These are phyloP conservation scores for Fonticula alba DNA, from an alignment of 78 protist genomes.

Conservation along the genomic window DNA sequence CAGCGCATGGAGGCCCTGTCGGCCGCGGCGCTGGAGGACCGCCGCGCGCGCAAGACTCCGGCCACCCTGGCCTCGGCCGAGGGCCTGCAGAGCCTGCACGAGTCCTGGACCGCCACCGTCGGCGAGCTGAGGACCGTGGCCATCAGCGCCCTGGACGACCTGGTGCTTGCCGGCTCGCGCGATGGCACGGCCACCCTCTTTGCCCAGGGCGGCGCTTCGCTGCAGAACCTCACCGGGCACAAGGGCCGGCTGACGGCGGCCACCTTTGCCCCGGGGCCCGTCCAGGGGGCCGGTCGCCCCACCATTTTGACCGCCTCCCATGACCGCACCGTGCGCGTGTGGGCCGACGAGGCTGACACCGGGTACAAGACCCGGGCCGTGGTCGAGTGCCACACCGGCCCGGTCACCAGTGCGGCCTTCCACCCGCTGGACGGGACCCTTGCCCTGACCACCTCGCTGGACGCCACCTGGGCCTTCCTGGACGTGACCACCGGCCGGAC, in stretches of 20 bases:
- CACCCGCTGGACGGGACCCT: slow-evolving; percentile 36
- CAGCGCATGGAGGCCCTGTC: background rate
- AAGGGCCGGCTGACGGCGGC: background rate
- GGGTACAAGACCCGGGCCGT: background rate
- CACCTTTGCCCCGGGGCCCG: too few species aligned
- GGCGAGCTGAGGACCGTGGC: too few species aligned
- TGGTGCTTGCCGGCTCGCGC: too few species aligned
- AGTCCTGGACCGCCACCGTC: too few species aligned
- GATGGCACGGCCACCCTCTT: too few species aligned
- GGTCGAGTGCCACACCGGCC: slow-evolving; percentile 9
- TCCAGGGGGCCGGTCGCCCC: too few species aligned
- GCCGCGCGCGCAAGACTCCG: slow-evolving; percentile 28
- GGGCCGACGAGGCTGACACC: background rate
- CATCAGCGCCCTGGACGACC: too few species aligned
- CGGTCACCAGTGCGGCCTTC: too few species aligned
- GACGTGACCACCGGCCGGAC: slow-evolving; percentile 21
- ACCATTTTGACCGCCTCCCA: background rate
- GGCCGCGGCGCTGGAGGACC: slow-evolving; percentile 12
- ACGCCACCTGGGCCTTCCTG: slow-evolving; percentile 46
- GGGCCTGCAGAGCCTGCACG: too few species aligned
- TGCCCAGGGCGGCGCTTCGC: too few species aligned
- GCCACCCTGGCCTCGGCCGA: slow-evolving; percentile 8
- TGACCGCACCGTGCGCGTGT: slow-evolving; percentile 16
- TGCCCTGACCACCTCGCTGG: slow-evolving; percentile 35
- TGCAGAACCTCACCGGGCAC: too few species aligned